Evolutionary conservation across 768 basidiomycete species (phyloP), one percentile per base, ranked within the genome.

Genomic region (Rhodotorula toruloides): DNA sequence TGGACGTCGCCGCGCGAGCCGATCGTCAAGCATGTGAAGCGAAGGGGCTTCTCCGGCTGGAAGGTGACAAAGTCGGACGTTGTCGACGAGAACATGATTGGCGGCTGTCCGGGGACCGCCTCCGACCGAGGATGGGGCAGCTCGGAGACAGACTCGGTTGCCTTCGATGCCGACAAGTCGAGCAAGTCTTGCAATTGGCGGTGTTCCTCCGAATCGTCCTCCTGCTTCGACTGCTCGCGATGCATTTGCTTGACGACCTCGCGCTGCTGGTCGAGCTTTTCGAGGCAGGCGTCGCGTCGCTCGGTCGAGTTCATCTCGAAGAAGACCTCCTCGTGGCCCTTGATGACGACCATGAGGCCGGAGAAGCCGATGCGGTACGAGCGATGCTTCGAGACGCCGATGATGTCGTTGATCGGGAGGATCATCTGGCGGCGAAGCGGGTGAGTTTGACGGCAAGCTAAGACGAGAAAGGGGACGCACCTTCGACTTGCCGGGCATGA

Each of bases 1-100:
- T 99, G 94, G 14, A 98, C 96, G 76, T 99, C 94, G 57, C 94
- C 94, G 56, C 94, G 84, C 29, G 91, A 92, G 11, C 94, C 94
- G 72, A 99, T 96, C 2, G 94, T 97, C 68, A 98, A 79, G 79
- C 94, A 91, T 0, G 96, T 97, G 74, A 99, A 90, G 72, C 85
- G 87, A 66, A 99, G 78, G 4, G 89, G 81, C 72, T 88, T 83
- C 73, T 84, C 83, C 4, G 94, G 96, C 77, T 91, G 93, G 81
- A 99, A 99, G 11, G 91, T 94, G 70, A 99, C 79, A 80, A 98
- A 97, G 4, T 94, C 94, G 6, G 90, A 91, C 0, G 90, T 91
- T n/a, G 88, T 86, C 17, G 90, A 93, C 3, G 88, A 91, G 78
- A 99, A 98, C 90, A 98, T 92, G 48, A 91, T 85, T n/a, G 90